A percentile compares a stretch with the other conserved stretches of the same genome.
phyloP scores from a whole-genome alignment of 176 grass and related monocot genomes.

The Rhynchospora breviuscula region DNA sequence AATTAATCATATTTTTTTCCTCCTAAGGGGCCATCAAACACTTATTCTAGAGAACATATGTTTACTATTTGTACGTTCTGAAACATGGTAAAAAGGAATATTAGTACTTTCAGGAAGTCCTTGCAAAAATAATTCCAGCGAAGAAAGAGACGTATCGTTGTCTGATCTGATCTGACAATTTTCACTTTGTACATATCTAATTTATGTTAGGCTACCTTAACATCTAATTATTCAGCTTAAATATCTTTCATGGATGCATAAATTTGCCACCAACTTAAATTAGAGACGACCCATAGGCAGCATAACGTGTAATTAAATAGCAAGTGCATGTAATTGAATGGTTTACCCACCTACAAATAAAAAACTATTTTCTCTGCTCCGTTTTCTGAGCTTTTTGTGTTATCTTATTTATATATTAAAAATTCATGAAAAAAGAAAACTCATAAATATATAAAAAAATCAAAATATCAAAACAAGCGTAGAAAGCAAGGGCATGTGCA shows the following conservation, averaged over 20 bases:
- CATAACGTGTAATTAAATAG: neutral
- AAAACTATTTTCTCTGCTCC: neutral
- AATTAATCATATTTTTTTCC: neutral
- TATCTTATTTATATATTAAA: too few relatives aligned
- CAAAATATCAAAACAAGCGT: neutral
- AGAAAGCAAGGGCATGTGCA: too few relatives aligned
- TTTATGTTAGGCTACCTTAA: neutral
- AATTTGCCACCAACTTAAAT: neutral
- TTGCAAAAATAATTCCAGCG: neutral
- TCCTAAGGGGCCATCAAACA: neutral
- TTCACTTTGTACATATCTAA: neutral
- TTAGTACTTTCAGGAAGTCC: neutral
- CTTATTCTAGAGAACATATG: too few relatives aligned
- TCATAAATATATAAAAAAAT: neutral
- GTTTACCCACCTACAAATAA: neutral
- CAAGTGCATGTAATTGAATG: neutral
- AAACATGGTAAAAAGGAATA: too few relatives aligned
- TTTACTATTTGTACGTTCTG: too few relatives aligned
- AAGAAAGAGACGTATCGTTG: neutral
- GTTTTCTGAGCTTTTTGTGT: neutral
- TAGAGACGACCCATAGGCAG: neutral
- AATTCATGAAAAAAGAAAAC: neutral
- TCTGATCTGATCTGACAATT: neutral
- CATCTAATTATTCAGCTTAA: neutral
- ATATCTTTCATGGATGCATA: neutral